Conservation (phyloP, 2,329 filamentous ascomycete genomes). For the Claviceps monticola region DNA sequence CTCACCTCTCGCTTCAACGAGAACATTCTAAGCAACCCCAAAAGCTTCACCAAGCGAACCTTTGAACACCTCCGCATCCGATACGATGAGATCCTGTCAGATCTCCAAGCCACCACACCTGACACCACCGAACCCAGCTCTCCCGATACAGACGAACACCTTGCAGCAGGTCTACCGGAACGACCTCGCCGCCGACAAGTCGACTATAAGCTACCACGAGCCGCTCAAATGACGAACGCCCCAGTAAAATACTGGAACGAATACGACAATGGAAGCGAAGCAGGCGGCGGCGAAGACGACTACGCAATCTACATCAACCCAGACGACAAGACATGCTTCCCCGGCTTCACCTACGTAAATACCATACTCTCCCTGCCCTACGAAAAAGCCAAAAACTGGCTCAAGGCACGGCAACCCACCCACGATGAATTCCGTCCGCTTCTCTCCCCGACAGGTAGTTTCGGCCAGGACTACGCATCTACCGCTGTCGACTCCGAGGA, state of each 20-base stretch:
- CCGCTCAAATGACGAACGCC: constrained; percentile 12
- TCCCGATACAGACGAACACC: constrained; percentile 17
- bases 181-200: constrained; percentile 8
- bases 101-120: constrained; percentile 32
- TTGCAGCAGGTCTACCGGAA: constrained; percentile 2
- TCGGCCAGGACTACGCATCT: constrained; percentile 17
- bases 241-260: constrained; percentile 64
- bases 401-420: constrained; percentile 17
- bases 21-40: constrained; percentile 49
- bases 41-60: constrained; percentile 58
- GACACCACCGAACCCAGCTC: constrained; percentile 26
- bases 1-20: constrained; percentile 53
- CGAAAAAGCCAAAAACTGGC: constrained; percentile 38
- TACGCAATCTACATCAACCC: constrained; percentile 68
- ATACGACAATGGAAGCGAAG: constrained; percentile 69
- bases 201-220: constrained; percentile 19
- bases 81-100: constrained; percentile 35
- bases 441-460: constrained; percentile 6
- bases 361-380: constrained; percentile 35
- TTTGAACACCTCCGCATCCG: constrained; percentile 38
- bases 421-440: constrained; percentile 13
- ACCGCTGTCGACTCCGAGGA: constrained; percentile 25
- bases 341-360: constrained; percentile 48
- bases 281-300: constrained; percentile 40
- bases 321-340: constrained; percentile 44